A percentile compares a stretch with the other conserved stretches of the same genome.
Evolutionary conservation across 495 filamentous ascomycete genomes (phyloP).

Genomic region (Xylaria castorea): DNA sequence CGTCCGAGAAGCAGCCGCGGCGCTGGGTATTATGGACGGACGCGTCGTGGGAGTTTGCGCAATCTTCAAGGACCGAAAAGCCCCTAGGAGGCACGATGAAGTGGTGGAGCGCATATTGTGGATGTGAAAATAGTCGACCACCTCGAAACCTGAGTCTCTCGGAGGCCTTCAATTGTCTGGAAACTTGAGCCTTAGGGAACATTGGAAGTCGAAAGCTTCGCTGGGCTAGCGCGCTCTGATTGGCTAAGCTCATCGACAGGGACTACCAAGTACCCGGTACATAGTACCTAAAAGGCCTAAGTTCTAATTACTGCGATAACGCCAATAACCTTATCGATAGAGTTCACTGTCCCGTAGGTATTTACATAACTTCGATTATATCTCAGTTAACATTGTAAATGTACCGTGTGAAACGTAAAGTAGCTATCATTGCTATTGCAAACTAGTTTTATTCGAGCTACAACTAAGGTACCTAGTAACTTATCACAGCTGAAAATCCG

Average conservation of each 20-base stretch:
- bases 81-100: constrained; percentile 48
- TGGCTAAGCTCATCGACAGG: not conserved
- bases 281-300: no score
- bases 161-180: constrained; percentile 14
- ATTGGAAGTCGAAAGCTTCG: constrained; percentile 10
- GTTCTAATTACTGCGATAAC: no score
- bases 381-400: no score
- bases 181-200: constrained; percentile 1
- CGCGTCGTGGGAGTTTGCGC: constrained; percentile 39
- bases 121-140: constrained; percentile 18
- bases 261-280: no score
- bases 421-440: no score
- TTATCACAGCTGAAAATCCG: no score
- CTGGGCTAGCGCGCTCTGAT: constrained; percentile 9
- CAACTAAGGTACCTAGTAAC: no score
- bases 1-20: constrained; percentile 28
- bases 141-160: constrained; percentile 21
- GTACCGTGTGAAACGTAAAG: no score
- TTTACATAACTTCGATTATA: no score
- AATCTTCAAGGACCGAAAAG: constrained; percentile 53
- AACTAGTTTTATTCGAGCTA: no score
- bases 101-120: constrained; percentile 50
- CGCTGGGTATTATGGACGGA: constrained; percentile 40
- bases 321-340: no score
- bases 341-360: no score